A percentile compares a stretch with the other conserved stretches of the same genome.
phyloP scores from a whole-genome alignment of 495 filamentous ascomycete species.

The Hyaloscypha variabilis region DNA sequence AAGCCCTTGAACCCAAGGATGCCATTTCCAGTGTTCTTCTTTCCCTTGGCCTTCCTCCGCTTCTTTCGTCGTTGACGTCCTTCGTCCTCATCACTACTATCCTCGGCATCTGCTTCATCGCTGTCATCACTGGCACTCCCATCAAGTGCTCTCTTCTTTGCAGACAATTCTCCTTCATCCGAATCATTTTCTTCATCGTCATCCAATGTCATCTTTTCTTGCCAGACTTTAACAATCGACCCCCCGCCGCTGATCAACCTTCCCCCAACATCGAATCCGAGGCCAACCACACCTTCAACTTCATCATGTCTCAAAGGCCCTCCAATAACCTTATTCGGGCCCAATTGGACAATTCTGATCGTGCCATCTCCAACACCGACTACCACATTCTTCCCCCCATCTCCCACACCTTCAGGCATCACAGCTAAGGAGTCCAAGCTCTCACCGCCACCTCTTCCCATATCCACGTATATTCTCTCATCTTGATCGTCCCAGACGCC shows the following conservation, averaged over 20 bases:
- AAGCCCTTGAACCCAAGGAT: constrained; percentile 67
- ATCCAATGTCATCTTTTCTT: constrained; percentile 50
- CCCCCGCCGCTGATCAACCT: constrained; percentile 88
- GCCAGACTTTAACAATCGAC: constrained; percentile 82
- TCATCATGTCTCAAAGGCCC: constrained; percentile 74
- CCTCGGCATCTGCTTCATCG: constrained; percentile 25
- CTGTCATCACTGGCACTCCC: constrained; percentile 16
- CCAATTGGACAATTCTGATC: constrained; percentile 49
- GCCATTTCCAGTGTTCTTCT: constrained; percentile 57
- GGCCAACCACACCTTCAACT: constrained; percentile 73
- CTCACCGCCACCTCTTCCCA: constrained; percentile 58
- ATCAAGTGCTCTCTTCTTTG: constrained; percentile 32
- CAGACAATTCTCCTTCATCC: constrained; percentile 36
- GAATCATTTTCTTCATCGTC: constrained; percentile 35
- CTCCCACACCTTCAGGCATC: constrained; percentile 64
- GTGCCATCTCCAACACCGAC: constrained; percentile 76
- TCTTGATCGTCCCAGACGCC: constrained; percentile 95
- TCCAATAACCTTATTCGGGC: constrained; percentile 59
- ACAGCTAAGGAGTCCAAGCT: constrained; percentile 71
- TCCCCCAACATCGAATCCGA: constrained; percentile 81
- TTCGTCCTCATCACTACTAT: constrained; percentile 38
- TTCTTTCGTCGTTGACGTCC: constrained; percentile 42
- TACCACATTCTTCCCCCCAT: constrained; percentile 68
- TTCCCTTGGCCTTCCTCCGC: constrained; percentile 60
- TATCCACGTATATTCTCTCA: constrained; percentile 76